Percentiles rank a stretch among this genome's conserved stretches.
These are phyloP conservation scores for Phytophthora ramorum DNA, from an alignment of 352 stramenopile genomes.

Conservation along the genomic window DNA sequence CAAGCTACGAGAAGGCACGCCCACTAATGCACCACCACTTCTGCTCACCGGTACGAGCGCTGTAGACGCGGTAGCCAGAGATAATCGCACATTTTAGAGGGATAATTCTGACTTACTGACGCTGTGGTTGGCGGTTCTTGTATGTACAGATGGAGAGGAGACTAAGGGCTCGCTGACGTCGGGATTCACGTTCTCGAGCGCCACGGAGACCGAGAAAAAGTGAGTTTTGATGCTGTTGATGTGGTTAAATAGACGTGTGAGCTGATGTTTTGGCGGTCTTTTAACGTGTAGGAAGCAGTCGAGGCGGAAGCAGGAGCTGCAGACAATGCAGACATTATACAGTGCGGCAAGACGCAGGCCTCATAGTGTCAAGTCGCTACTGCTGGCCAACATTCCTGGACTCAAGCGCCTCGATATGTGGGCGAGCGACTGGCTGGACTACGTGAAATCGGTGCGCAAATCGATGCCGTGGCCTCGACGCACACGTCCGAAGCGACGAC, in stretches of 20 bases:
- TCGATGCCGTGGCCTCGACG: slow-evolving; percentile 23
- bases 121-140: background rate
- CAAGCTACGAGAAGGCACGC: slow-evolving; percentile 41
- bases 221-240: slow-evolving; percentile 10
- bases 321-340: slow-evolving; percentile 55
- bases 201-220: slow-evolving; percentile 40
- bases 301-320: slow-evolving; percentile 52
- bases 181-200: slow-evolving; percentile 52
- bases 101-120: background rate
- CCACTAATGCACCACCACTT: slow-evolving; percentile 9
- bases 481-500: slow-evolving; percentile 29
- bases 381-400: slow-evolving; percentile 47
- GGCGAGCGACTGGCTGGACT: slow-evolving; percentile 41
- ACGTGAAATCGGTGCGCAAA: slow-evolving; percentile 25
- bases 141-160: slow-evolving; percentile 26
- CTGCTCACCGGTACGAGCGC: slow-evolving; percentile 26
- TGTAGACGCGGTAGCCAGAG: background rate
- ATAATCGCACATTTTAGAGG: background rate
- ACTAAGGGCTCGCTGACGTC: slow-evolving; percentile 31
- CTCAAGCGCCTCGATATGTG: slow-evolving; percentile 43
- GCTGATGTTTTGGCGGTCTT: background rate
- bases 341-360: slow-evolving; percentile 46
- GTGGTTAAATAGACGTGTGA: background rate
- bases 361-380: slow-evolving; percentile 45
- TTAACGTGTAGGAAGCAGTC: slow-evolving; percentile 30